A percentile compares a stretch with the other conserved stretches of the same genome.
phyloP scores from a whole-genome alignment of 148 eudicot genomes.

The Spergularia marina region DNA sequence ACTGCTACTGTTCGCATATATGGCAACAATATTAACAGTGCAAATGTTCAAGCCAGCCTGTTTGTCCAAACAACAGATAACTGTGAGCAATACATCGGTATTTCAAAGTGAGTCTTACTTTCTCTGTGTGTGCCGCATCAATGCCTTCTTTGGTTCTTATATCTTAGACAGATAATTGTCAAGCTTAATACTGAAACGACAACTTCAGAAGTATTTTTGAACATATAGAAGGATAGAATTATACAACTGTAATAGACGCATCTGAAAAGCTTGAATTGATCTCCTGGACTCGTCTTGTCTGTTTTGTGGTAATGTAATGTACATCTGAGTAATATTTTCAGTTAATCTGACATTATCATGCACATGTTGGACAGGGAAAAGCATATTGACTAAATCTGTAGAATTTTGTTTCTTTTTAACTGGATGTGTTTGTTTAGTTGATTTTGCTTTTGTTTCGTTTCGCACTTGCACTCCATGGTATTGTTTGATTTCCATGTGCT shows the following conservation, averaged over 20 bases:
- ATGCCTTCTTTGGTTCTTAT: not conserved
- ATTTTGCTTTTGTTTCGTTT: not conserved
- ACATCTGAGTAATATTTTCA: not conserved
- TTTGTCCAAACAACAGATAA: conserved; percentile 75
- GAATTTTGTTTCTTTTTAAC: no score
- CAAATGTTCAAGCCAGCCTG: conserved; percentile 64
- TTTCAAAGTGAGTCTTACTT: conserved; percentile 54
- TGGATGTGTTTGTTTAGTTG: no score
- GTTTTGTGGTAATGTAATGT: not conserved
- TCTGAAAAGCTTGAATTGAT: not conserved
- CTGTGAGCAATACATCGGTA: conserved; percentile 77
- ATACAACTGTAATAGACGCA: not conserved
- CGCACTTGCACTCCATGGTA: not conserved
- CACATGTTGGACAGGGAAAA: not conserved
- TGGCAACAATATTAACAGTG: conserved; percentile 48
- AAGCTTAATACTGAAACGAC: not conserved
- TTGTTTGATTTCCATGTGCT: not conserved
- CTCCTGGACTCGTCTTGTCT: not conserved
- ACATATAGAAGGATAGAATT: not conserved
- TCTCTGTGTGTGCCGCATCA: not conserved
- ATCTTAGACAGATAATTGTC: not conserved
- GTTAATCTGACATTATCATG: not conserved
- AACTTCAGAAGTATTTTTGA: not conserved
- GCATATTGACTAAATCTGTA: no score
- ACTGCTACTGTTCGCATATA: conserved; percentile 70